These are phyloP conservation scores for Pythium vanterpoolii DNA, from an alignment of 352 stramenopile genomes.

Conservation along the genomic window DNA sequence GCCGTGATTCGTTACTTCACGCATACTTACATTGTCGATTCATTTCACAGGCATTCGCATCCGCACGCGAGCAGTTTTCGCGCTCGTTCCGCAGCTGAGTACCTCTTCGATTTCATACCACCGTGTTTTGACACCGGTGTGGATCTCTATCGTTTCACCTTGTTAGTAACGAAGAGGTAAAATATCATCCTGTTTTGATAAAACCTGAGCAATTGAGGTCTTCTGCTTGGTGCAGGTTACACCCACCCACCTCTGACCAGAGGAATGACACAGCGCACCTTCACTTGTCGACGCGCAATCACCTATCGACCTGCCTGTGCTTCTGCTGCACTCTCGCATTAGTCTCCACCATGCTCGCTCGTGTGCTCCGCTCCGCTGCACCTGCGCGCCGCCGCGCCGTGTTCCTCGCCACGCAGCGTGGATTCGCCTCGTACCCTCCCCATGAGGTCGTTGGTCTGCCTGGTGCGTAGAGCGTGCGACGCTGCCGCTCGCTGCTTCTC, in stretches of 20 bases:
- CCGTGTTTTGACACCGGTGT: conserved; percentile 17
- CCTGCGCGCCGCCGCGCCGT: conserved; percentile 34
- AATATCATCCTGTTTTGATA: conserved; percentile 31
- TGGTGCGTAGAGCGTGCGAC: conserved; percentile 26
- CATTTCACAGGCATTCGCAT: conserved; percentile 68
- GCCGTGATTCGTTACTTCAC: neutral
- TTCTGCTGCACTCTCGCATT: neutral
- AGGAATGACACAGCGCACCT: neutral
- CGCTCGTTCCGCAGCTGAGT: conserved; percentile 83
- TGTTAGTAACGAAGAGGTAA: neutral
- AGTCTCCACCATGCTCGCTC: conserved; percentile 49
- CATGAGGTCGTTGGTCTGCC: conserved; percentile 81
- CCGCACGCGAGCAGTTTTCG: conserved; percentile 84
- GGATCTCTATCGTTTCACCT: conserved; percentile 5
- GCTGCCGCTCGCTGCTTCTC: neutral
- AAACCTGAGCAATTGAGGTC: conserved; percentile 5
- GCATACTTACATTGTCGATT: neutral
- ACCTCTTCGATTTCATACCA: neutral
- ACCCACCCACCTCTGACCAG: neutral
- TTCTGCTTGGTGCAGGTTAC: conserved; percentile 26
- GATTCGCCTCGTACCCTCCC: conserved; percentile 68
- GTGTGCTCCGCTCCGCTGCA: conserved; percentile 47
- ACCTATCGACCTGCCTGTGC: conserved; percentile 1
- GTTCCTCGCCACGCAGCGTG: conserved; percentile 29
- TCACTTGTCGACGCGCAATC: conserved; percentile 20